Evolutionary conservation across 768 basidiomycete species (phyloP).

Genomic region (Boletus subparvulus): DNA sequence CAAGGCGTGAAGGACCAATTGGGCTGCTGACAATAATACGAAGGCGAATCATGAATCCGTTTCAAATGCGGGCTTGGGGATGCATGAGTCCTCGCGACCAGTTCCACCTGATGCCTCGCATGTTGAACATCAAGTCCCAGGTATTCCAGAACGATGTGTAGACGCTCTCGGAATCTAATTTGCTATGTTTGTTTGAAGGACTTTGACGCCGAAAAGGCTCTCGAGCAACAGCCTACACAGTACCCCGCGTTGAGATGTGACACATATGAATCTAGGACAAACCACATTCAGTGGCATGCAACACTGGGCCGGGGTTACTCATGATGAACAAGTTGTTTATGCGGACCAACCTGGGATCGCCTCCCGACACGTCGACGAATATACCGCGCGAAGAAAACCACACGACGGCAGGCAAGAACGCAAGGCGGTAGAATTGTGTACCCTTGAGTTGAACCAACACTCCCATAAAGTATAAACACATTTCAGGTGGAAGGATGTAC

Average conservation of each 20-base stretch:
- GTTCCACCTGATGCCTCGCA: slow-evolving; percentile 31
- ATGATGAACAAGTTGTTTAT: slow-evolving; percentile 18
- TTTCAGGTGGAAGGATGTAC: slow-evolving; percentile 42
- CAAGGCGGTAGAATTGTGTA: slow-evolving; percentile 41
- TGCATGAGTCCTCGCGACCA: slow-evolving; percentile 14
- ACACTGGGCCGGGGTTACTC: not conserved
- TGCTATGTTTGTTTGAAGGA: not conserved
- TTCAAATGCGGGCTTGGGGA: slow-evolving; percentile 15
- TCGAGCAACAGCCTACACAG: slow-evolving; percentile 17
- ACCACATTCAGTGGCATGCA: not conserved
- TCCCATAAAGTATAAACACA: slow-evolving; percentile 49
- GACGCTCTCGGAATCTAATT: not conserved
- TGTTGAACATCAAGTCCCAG: slow-evolving; percentile 21
- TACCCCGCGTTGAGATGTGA: slow-evolving; percentile 11
- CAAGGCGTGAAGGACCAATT: slow-evolving; percentile 5
- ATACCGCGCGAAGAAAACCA: slow-evolving; percentile 43
- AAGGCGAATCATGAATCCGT: slow-evolving; percentile 18
- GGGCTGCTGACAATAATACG: slow-evolving; percentile 8
- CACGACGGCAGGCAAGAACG: slow-evolving; percentile 47
- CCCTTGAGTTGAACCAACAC: slow-evolving; percentile 50
- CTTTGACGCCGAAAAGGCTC: slow-evolving; percentile 12
- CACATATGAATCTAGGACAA: slow-evolving; percentile 16
- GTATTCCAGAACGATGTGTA: slow-evolving; percentile 24
- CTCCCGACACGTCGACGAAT: slow-evolving; percentile 25
- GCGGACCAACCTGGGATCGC: slow-evolving; percentile 8